Percentiles rank a stretch among this genome's conserved stretches.
phyloP scores from a whole-genome alignment of 176 grass and related monocot species.

The Phyllostachys edulis region DNA sequence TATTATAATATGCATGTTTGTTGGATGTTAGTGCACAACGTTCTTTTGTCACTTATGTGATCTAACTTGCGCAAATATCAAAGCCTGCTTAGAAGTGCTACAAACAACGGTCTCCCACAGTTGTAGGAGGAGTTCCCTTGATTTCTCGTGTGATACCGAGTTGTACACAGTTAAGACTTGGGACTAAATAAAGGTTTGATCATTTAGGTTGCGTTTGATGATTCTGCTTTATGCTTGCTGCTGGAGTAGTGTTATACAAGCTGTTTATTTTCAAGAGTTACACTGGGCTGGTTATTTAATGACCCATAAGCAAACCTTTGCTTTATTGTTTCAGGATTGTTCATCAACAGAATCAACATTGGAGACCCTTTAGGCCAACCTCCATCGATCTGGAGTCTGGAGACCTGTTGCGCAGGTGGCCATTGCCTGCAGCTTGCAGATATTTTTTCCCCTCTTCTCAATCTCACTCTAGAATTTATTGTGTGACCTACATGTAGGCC shows the following conservation, averaged over 20 bases:
- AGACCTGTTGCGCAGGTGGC: too few species aligned
- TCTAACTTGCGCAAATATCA: neutral
- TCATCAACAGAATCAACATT: too few species aligned
- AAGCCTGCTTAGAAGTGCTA: neutral
- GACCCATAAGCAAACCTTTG: neutral
- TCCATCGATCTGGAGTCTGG: too few species aligned
- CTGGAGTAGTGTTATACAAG: neutral
- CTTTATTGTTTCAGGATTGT: neutral
- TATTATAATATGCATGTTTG: neutral
- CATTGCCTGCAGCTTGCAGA: too few species aligned
- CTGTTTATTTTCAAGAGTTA: neutral
- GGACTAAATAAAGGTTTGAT: too few species aligned
- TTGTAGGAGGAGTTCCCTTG: neutral
- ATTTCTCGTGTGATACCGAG: neutral
- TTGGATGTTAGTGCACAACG: neutral
- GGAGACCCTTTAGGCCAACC: too few species aligned
- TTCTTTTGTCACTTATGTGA: neutral
- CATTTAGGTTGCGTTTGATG: neutral
- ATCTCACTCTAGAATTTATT: too few species aligned
- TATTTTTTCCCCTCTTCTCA: too few species aligned
- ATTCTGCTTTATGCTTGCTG: neutral
- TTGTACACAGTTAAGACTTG: neutral
- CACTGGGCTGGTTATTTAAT: neutral
- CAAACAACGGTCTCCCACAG: neutral
- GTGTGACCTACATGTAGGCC: too few species aligned